Conservation (phyloP, 148 eudicot species). For the Drosera capensis region DNA sequence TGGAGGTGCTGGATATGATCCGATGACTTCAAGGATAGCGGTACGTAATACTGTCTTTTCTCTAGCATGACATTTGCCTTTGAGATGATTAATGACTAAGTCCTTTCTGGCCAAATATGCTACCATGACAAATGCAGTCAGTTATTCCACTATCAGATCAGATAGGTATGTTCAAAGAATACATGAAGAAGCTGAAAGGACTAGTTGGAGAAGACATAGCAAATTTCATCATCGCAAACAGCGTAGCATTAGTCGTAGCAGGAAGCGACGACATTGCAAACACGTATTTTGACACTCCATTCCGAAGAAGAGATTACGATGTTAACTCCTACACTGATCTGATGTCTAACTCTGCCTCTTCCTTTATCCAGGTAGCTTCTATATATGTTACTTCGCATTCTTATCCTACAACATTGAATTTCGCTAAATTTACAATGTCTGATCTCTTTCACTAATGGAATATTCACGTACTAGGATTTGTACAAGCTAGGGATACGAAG, state of each 20-base stretch:
- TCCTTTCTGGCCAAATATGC: not conserved
- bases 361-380: slow-evolving; percentile 29
- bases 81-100: not conserved
- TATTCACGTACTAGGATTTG: slow-evolving; percentile 18
- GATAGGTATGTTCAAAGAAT: slow-evolving; percentile 17
- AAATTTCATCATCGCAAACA: slow-evolving; percentile 11
- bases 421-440: not conserved
- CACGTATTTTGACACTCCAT: slow-evolving; percentile 15
- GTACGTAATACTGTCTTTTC: slow-evolving; percentile 9
- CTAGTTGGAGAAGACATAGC: slow-evolving; percentile 17
- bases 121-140: slow-evolving; percentile 3
- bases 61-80: not conserved
- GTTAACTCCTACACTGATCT: slow-evolving; percentile 15
- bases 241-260: slow-evolving; percentile 5
- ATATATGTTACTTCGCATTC: not conserved
- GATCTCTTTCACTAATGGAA: not conserved
- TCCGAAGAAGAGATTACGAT: slow-evolving; percentile 9
- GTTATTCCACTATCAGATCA: slow-evolving; percentile 14
- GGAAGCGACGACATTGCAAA: slow-evolving; percentile 23
- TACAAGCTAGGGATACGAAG: slow-evolving; percentile 44
- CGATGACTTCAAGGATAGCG: slow-evolving; percentile 24
- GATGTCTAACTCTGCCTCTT: slow-evolving; percentile 28
- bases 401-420: not conserved
- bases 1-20: slow-evolving; percentile 49
- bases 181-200: slow-evolving; percentile 8